These are phyloP conservation scores for Mycena leptocephala DNA, from an alignment of 768 basidiomycete genomes.

Conservation along the genomic window DNA sequence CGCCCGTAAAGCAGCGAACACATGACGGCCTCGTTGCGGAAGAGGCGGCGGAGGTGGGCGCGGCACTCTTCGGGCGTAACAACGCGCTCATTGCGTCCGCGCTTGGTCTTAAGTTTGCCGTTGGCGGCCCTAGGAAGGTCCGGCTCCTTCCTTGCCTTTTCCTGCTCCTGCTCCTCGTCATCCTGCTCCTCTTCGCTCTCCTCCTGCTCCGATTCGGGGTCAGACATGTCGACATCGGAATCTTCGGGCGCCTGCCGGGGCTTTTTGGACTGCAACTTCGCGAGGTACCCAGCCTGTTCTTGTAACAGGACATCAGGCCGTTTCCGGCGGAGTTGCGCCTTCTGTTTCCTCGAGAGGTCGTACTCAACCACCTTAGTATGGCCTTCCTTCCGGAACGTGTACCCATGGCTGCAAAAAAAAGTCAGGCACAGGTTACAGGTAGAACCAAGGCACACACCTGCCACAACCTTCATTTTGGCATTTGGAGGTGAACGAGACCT, in stretches of 20 bases:
- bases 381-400: slow-evolving; percentile 95
- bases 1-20: slow-evolving; percentile 93
- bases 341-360: slow-evolving; percentile 88
- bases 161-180: slow-evolving; percentile 48
- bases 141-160: slow-evolving; percentile 52
- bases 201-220: slow-evolving; percentile 56
- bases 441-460: slow-evolving; percentile 71
- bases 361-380: slow-evolving; percentile 96
- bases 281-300: slow-evolving; percentile 58
- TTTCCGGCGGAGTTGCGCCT: slow-evolving; percentile 69
- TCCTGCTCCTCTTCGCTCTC: slow-evolving; percentile 54
- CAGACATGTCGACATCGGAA: slow-evolving; percentile 67
- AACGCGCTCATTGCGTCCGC: slow-evolving; percentile 93
- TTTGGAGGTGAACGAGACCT: slow-evolving; percentile 74
- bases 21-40: slow-evolving; percentile 85
- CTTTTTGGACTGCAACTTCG: slow-evolving; percentile 43
- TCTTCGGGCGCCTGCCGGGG: slow-evolving; percentile 49
- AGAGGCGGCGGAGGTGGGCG: slow-evolving; percentile 92
- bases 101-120: slow-evolving; percentile 81
- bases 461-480: slow-evolving; percentile 86
- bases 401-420: slow-evolving; percentile 69
- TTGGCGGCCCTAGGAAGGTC: slow-evolving; percentile 80
- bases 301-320: slow-evolving; percentile 85
- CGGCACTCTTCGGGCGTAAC: slow-evolving; percentile 94
- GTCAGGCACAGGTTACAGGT: slow-evolving; percentile 2